Conservation (phyloP, 768 basidiomycete species). For the Pulveroboletus sp. region DNA sequence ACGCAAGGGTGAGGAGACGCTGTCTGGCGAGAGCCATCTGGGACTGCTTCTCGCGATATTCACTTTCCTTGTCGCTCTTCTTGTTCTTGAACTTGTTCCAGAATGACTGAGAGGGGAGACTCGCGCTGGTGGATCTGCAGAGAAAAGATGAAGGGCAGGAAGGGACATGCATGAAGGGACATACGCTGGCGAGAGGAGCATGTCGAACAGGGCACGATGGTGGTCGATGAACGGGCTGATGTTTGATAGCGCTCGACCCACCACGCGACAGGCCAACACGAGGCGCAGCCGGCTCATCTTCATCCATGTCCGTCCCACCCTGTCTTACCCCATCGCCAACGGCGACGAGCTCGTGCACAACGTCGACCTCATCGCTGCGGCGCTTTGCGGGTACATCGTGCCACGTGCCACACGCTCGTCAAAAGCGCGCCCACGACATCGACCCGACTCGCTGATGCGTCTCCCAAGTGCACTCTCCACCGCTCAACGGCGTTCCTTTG, state of each 20-base stretch:
- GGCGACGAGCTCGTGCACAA: conserved; percentile 1
- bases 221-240: conserved; percentile 22
- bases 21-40: conserved; percentile 70
- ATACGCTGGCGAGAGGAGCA: conserved; percentile 84
- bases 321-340: neutral
- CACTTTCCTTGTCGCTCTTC: conserved; percentile 59
- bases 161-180: conserved; percentile 24
- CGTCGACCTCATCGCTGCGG: neutral
- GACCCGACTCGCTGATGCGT: conserved; percentile 5
- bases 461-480: conserved; percentile 1
- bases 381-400: neutral
- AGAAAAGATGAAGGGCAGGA: conserved; percentile 32
- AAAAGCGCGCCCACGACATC: neutral
- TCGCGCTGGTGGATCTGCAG: conserved; percentile 61
- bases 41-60: conserved; percentile 48
- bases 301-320: neutral
- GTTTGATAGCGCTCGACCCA: conserved; percentile 32
- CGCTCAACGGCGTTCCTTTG: conserved; percentile 33
- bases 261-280: conserved; percentile 44
- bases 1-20: conserved; percentile 75
- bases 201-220: conserved; percentile 33
- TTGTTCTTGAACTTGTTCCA: conserved; percentile 65
- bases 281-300: conserved; percentile 31
- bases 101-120: conserved; percentile 46
- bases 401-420: conserved; percentile 1